Conservation (phyloP, 2,329 filamentous ascomycete species). For the Chaetomium strumarium region DNA sequence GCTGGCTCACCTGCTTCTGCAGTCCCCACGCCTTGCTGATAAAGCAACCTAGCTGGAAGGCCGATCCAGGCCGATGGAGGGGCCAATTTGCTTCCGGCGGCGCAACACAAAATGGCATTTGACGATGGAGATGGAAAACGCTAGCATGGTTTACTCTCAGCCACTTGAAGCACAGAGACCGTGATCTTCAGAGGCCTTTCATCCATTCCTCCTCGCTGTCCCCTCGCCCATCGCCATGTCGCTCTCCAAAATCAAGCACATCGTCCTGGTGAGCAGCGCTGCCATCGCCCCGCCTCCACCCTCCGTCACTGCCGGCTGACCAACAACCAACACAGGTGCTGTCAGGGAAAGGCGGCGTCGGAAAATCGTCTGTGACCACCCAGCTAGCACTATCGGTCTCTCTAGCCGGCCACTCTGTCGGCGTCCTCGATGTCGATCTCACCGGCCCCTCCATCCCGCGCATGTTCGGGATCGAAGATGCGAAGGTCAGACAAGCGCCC, state of each 20-base stretch:
- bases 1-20: background rate
- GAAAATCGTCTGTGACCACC: slow-evolving; percentile 96
- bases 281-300: background rate
- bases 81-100: slow-evolving; percentile 6
- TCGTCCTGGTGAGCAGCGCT: slow-evolving; percentile 53
- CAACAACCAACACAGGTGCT: slow-evolving; percentile 51
- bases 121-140: background rate
- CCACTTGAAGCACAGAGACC: slow-evolving; percentile 8
- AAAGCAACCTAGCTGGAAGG: no score
- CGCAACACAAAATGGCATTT: background rate
- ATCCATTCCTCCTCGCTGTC: background rate
- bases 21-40: slow-evolving; percentile 20
- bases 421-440: slow-evolving; percentile 91
- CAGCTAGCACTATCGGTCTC: slow-evolving; percentile 89
- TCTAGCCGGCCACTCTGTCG: slow-evolving; percentile 79
- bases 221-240: slow-evolving; percentile 44
- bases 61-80: slow-evolving; percentile 22
- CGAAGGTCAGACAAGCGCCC: slow-evolving; percentile 85
- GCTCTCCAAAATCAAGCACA: slow-evolving; percentile 65
- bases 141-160: slow-evolving; percentile 7
- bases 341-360: slow-evolving; percentile 95
- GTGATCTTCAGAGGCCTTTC: background rate
- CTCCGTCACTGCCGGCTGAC: background rate
- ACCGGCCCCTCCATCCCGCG: slow-evolving; percentile 95
- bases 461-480: slow-evolving; percentile 82